Evolutionary conservation across 2,329 filamentous ascomycete genomes (phyloP).

Genomic region (Diplodia intermedia): DNA sequence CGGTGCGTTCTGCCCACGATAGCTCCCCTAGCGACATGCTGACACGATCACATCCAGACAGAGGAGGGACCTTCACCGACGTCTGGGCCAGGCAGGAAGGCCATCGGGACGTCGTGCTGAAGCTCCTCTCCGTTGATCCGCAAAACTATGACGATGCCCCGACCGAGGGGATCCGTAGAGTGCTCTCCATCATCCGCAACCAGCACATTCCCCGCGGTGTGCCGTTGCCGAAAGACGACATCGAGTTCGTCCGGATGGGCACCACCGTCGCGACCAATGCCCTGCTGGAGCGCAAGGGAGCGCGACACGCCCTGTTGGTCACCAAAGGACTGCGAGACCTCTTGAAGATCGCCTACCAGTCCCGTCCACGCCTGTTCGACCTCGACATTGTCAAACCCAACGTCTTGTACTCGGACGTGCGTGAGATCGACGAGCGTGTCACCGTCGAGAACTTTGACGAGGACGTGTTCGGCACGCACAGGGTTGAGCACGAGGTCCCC

Average conservation of each 20-base stretch:
- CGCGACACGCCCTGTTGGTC: slow-evolving; percentile 36
- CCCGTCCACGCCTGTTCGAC: slow-evolving; percentile 40
- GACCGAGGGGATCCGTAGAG: slow-evolving; percentile 43
- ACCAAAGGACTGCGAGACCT: slow-evolving; percentile 69
- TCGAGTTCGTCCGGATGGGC: slow-evolving; percentile 63
- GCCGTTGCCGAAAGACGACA: slow-evolving; percentile 80
- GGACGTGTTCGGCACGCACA: slow-evolving; percentile 45
- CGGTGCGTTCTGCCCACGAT: background rate
- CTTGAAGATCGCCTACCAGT: slow-evolving; percentile 38
- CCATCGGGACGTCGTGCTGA: slow-evolving; percentile 66
- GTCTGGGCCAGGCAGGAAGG: slow-evolving; percentile 67
- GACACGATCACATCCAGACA: background rate
- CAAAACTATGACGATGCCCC: slow-evolving; percentile 44
- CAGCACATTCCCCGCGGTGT: slow-evolving; percentile 80
- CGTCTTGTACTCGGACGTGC: slow-evolving; percentile 36
- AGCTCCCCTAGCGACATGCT: background rate
- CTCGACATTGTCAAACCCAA: slow-evolving; percentile 38
- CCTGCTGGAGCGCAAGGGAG: slow-evolving; percentile 36
- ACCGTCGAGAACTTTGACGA: slow-evolving; percentile 39
- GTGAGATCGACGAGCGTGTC: slow-evolving; percentile 40
- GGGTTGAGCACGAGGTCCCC: slow-evolving; percentile 44
- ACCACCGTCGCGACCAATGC: slow-evolving; percentile 41
- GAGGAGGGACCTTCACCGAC: slow-evolving; percentile 88
- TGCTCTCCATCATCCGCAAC: slow-evolving; percentile 70
- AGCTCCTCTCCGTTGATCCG: slow-evolving; percentile 43